These are phyloP conservation scores for Solanum commersonii DNA, from an alignment of 257 asterid species.

Conservation along the genomic window DNA sequence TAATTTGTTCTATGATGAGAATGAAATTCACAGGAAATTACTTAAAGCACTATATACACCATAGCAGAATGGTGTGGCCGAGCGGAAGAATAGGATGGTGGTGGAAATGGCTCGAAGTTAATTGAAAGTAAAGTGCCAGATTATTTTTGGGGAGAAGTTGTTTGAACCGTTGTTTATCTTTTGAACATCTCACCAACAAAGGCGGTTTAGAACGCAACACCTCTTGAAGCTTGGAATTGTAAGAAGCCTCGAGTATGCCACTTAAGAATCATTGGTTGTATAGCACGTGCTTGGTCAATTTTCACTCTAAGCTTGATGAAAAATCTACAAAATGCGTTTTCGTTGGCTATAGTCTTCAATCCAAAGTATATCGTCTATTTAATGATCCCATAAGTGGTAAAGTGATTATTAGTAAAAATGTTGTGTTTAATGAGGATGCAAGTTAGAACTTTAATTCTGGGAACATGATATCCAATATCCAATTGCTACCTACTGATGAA, in stretches of 20 bases:
- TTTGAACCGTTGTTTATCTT: not conserved
- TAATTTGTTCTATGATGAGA: too few relatives aligned
- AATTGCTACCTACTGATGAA: not conserved
- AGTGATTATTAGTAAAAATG: too few relatives aligned
- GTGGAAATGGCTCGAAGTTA: conserved; percentile 5
- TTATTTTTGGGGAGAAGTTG: conserved; percentile 4
- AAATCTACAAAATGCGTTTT: too few relatives aligned
- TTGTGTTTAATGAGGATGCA: not conserved
- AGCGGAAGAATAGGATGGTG: conserved; percentile 4
- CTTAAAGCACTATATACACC: not conserved
- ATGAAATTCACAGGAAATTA: too few relatives aligned
- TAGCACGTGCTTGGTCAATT: not conserved
- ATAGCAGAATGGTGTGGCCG: not conserved
- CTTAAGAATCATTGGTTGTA: too few relatives aligned
- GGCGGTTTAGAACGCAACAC: not conserved
- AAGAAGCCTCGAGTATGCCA: too few relatives aligned
- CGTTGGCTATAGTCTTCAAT: too few relatives aligned
- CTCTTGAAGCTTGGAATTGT: not conserved
- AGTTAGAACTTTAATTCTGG: not conserved
- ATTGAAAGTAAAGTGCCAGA: not conserved
- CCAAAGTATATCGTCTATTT: too few relatives aligned
- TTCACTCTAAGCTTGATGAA: too few relatives aligned
- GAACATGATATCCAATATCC: not conserved
- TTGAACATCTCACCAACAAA: conserved; percentile 2
- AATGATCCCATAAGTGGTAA: too few relatives aligned